Evolutionary conservation across 495 filamentous ascomycete genomes (phyloP), one percentile per base, ranked within the genome.

Genomic region (Neurospora sp.): DNA sequence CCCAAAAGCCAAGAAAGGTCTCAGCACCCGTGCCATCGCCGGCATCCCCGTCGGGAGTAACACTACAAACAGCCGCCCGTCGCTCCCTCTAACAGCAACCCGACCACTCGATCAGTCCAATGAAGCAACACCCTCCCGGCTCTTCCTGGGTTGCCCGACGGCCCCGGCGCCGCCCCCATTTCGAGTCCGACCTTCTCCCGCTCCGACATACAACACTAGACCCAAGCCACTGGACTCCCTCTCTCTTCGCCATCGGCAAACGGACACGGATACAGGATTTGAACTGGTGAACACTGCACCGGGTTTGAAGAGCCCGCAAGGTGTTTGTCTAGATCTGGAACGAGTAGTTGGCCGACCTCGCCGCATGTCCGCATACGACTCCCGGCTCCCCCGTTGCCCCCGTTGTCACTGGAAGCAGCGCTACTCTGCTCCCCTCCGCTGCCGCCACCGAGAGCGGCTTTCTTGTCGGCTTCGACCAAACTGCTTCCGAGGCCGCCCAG

Each of bases 261-360:
- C 40, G 40, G 14, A 41, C 1, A 41, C 12, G 40, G 14, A 6
- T 6, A 41, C 5, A 16, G 40, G 11, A 39, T 12, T 0, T 39
- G 39, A 39, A 9, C 39, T 39, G 39, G 5, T 39, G 0, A 41
- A 5, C 14, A 16, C 40, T 41, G 9, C 1, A 3, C 1, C 4
- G 38, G 1, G 9, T 10, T 11, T 39, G 9, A 39, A 39, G 38
- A 2, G 93, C 93, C 18, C 87, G 89, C 54, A 95, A 91, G 82
- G 90, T 97, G 66, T 95, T 98, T 79, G 90, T 97, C 69, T 85
- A 87, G 71, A 85, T 90, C 31, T 31, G 27, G 27, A 31, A 31
- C 70, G 86, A 91, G 66, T 90, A 93, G 83, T 72, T 86, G 40
- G 73, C 81, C 11, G 80, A 84, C 40, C 84, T 82, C 71, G 72